These are phyloP conservation scores for Mortierella sp. DNA, from an alignment of 371 early-diverging fungal species.

Conservation along the genomic window DNA sequence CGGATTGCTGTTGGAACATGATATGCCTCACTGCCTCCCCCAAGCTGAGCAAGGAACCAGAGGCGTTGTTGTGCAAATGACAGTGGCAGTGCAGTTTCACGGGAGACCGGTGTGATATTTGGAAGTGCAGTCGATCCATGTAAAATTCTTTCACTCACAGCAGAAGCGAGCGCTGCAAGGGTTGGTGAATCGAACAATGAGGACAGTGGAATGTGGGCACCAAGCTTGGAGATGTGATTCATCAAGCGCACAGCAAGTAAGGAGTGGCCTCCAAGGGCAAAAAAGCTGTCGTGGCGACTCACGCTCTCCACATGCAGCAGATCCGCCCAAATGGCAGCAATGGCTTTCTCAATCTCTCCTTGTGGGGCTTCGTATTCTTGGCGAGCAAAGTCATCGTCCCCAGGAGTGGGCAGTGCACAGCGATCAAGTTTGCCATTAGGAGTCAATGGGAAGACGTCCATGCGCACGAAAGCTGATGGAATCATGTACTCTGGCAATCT, in stretches of 20 bases:
- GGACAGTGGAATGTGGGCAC: background rate
- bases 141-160: no score
- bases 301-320: conserved; percentile 14
- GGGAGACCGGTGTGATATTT: no score
- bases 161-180: background rate
- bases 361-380: conserved; percentile 17
- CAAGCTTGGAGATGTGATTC: background rate
- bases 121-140: no score
- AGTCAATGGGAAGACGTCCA: conserved; percentile 19
- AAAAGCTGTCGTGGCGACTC: conserved; percentile 31
- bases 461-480: conserved; percentile 20
- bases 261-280: conserved; percentile 42
- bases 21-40: no score
- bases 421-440: conserved; percentile 29
- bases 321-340: conserved; percentile 22
- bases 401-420: conserved; percentile 20
- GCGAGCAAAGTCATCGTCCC: background rate
- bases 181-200: conserved; percentile 12
- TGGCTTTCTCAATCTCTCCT: conserved; percentile 11
- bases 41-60: no score
- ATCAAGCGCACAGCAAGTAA: conserved; percentile 31
- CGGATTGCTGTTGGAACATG: no score
- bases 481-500: conserved; percentile 41
- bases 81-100: no score
- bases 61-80: no score